Evolutionary conservation across 1,284 basidiomycete species (phyloP), one percentile per base, ranked within the genome.

Genomic region (Apiotrichum montevideense): DNA sequence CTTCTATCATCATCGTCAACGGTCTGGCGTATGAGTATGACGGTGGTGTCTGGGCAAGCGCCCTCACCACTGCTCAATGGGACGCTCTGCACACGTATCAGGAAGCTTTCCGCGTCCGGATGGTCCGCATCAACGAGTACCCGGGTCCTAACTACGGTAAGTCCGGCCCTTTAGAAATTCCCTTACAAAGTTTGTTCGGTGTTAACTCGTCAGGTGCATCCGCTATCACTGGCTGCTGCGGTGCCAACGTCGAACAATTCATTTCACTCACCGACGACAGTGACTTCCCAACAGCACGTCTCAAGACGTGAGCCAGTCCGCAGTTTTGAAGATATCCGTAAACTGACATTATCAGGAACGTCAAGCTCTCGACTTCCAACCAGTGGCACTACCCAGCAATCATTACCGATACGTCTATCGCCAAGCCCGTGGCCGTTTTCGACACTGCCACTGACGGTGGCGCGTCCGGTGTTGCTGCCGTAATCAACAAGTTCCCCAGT

Each of bases 91-190:
- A 33, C 39, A 42, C 46, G 39, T 56, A 56, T 40, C 55, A 56
- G 49, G 46, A 47, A 8, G 6, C 11, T 21, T 56, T 47, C 55
- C 15, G 32, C 21, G 50, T 37, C 7, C 55, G 55, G 34, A 51
- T 56, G 55, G 55, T 56, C 32, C 55, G 55, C 13, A 56, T 56
- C 49, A 56, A 56, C 50, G 55, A 56, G 50, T 21, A 35, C 50
- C 55, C 55, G 13, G 50, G 50, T 4, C 39, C 45, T 8, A 21
- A 11, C 39, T 56, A 47, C 37, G 55, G 55, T 29, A 35, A 40
- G 13, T 40, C 21, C 21, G 21, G 21, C 21, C 21, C 21, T 21
- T 21, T 21, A 21, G 21, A 21, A 21, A 21, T 21, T 21, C 21
- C 21, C 21, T 21, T 21, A 21, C 21, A 21, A 21, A 21, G 21